Evolutionary conservation across 371 early-diverging fungal species (phyloP).

Genomic region (Syncephalastrum contaminatum): DNA sequence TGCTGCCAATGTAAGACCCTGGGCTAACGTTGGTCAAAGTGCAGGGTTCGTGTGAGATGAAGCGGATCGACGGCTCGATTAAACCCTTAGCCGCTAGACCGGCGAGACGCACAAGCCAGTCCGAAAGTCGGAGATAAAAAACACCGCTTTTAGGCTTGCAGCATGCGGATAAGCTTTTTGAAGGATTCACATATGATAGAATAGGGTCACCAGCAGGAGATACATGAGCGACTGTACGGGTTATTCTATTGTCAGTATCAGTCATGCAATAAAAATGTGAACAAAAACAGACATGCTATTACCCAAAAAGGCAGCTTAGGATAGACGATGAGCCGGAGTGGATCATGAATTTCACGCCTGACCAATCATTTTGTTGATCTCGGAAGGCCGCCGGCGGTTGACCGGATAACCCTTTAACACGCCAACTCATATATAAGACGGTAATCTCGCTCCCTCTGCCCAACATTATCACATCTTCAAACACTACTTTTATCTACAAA

Average conservation of each 20-base stretch:
- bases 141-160: not conserved
- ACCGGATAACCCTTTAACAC: constrained; percentile 13
- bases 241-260: not conserved
- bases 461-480: too few species aligned
- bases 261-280: not conserved
- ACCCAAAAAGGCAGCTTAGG: too few species aligned
- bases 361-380: not conserved
- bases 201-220: not conserved
- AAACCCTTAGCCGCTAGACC: constrained; percentile 13
- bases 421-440: constrained; percentile 4
- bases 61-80: not conserved
- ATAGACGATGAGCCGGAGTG: too few species aligned
- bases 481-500: too few species aligned
- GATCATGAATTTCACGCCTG: too few species aligned
- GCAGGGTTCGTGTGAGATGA: too few species aligned
- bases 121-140: not conserved
- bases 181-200: not conserved
- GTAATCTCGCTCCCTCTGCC: too few species aligned
- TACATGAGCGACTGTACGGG: not conserved
- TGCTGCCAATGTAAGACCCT: too few species aligned
- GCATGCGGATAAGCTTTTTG: not conserved
- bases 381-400: constrained; percentile 3
- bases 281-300: too few species aligned
- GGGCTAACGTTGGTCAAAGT: too few species aligned
- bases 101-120: constrained; percentile 3